These are phyloP conservation scores for Cicer bijugum DNA, from an alignment of 306 rosid species.

Conservation along the genomic window DNA sequence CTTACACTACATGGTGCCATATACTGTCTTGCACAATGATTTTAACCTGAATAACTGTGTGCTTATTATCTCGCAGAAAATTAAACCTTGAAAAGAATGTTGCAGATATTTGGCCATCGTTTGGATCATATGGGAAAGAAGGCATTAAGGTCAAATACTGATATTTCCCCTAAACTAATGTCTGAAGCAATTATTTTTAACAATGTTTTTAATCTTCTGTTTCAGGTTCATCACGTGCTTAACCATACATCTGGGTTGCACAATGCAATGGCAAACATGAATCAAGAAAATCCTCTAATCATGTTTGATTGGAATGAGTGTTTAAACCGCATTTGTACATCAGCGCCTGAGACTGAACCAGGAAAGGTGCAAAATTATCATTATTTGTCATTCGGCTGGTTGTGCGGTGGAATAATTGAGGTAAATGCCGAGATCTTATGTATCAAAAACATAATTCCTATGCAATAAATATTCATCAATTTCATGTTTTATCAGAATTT, in stretches of 20 bases:
- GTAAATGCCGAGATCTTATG: constrained; percentile 52
- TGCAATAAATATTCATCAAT: constrained; percentile 12
- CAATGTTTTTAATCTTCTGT: constrained; percentile 30
- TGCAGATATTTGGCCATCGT: constrained; percentile 87
- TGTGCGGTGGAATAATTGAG: constrained; percentile 97
- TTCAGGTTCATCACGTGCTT: constrained; percentile 94
- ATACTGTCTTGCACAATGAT: constrained; percentile 1
- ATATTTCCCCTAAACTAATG: constrained; percentile 33
- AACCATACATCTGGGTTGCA: constrained; percentile 98
- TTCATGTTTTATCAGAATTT: constrained; percentile 30
- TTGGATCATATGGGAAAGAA: constrained; percentile 79
- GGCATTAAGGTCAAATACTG: constrained; percentile 67
- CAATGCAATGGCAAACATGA: constrained; percentile 69
- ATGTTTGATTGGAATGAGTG: constrained; percentile 90
- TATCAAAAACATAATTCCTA: constrained; percentile 9
- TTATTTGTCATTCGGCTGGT: constrained; percentile 85
- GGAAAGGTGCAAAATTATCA: constrained; percentile 91
- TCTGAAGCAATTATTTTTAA: constrained; percentile 11
- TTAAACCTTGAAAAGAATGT: constrained; percentile 81
- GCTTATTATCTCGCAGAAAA: constrained; percentile 60
- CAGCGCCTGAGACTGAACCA: constrained; percentile 87
- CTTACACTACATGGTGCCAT: background rate
- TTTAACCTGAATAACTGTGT: constrained; percentile 29
- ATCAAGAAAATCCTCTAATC: constrained; percentile 68
- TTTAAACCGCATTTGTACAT: constrained; percentile 60